These are phyloP conservation scores for Codiaeum variegatum DNA, from an alignment of 441 rosid species.

Conservation along the genomic window DNA sequence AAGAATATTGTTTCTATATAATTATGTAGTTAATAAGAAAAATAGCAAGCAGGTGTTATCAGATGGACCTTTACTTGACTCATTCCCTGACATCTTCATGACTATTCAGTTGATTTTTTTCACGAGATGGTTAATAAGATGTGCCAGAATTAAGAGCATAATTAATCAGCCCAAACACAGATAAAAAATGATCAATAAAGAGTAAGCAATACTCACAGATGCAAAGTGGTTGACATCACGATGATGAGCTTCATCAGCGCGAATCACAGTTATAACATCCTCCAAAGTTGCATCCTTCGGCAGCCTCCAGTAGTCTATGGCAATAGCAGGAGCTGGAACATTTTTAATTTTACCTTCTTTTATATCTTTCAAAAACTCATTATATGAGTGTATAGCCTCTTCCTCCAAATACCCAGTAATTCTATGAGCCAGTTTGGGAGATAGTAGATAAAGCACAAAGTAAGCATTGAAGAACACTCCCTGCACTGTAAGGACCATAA, in stretches of 20 bases:
- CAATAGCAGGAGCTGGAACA: conserved; percentile 80
- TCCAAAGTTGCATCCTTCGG: conserved; percentile 57
- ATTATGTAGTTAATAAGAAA: neutral
- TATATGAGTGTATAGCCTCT: conserved; percentile 80
- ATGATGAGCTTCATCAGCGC: conserved; percentile 94
- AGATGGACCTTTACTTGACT: neutral
- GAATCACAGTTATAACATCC: conserved; percentile 64
- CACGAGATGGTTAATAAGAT: too few species aligned
- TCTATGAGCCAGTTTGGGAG: conserved; percentile 82
- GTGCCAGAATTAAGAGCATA: neutral
- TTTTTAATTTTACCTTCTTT: conserved; percentile 63
- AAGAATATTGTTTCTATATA: neutral
- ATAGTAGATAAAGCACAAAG: conserved; percentile 54
- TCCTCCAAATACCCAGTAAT: conserved; percentile 84
- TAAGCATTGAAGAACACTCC: conserved; percentile 85
- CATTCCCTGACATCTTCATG: neutral
- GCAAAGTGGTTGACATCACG: conserved; percentile 82
- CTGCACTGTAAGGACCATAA: conserved; percentile 68
- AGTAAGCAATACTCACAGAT: conserved; percentile 24
- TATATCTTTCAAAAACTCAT: conserved; percentile 72
- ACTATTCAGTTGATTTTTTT: neutral
- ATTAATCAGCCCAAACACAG: neutral
- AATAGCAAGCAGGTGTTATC: neutral
- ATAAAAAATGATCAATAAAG: neutral
- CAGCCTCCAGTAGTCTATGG: conserved; percentile 91